Evolutionary conservation across 73 alveolate genomes (phyloP), one percentile per base, ranked within the genome.

Genomic region (Paramecium primaurelia): DNA sequence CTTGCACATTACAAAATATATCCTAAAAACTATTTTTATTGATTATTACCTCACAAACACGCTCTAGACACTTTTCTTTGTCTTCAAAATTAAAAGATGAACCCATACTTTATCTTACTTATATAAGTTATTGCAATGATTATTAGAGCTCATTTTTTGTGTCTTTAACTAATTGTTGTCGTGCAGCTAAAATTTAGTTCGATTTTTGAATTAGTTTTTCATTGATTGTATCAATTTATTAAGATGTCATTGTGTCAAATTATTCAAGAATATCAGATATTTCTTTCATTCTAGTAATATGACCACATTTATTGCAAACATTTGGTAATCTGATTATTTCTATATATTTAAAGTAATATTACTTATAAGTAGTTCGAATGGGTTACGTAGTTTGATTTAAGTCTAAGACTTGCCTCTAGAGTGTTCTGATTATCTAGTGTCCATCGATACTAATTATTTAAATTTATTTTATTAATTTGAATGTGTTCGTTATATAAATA

Each of bases 231-330:
- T 68, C 84, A 32, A 68, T 32, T 68, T 68, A 28, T 68, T 32
- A 34, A 26, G 51, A 32, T 68, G 51, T 68, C 47, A 68, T 32
- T 0, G 69, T 54, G 25, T 34, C 84, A 68, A 32, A 28, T 32
- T 68, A 32, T 68, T 68, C 84, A 22, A 68, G 47, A 32, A 68
- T 32, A 32, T 68, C 84, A 28, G 84, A 68, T 32, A 68, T 32
- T 68, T 68, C 84, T 68, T 68, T 68, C 84, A 68, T 68, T 68
- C 84, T 68, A 14, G 84, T 32, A 25, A 68, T 68, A 68, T 68
- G 84, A 16, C 84, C 84, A 34, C 84, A 68, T 32, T 68, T 28
- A 68, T 68, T 34, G 28, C 84, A 68, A 68, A 68, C 84, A 68
- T 32, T 32, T 68, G 84, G 84, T 32, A 68, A 34, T 68, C 47